Evolutionary conservation across 345 rosid genomes (phyloP), one percentile per base, ranked within the genome.

Genomic region (Erucastrum elatum): DNA sequence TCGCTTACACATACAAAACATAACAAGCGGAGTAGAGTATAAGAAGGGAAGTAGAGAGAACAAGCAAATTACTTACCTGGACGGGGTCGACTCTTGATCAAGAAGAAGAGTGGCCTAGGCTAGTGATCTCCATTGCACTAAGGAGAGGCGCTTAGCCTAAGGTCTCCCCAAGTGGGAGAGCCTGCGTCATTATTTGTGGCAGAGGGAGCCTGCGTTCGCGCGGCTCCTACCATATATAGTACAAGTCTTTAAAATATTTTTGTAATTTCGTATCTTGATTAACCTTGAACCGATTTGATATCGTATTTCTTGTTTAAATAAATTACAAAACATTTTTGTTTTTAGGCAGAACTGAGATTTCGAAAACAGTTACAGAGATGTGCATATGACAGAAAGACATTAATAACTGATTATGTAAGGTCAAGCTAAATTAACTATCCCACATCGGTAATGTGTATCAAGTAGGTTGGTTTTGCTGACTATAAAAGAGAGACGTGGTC

Each of bases 31-130:
- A 46, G n/a, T 1, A 63, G 9, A 51, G 10, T 74, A 64, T 64
- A 74, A 74, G 3, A 11, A 2, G 49, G 2, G 25, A 74, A 30
- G 33, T n/a, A 35, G 29, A 5, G 0, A 0, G 2, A 6, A 0
- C 0, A 2, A 1, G 1, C 0, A 21, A 75, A 53, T 7, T 0
- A 75, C 78, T 75, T 75, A 75, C 78, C 78, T 75, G 78, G 78
- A 75, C 71, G 78, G 65, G 71, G 78, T 75, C 71, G 0, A 75
- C 71, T 25, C 63, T 0, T 15, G 41, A 55, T 66, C 78, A 66
- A 21, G 65, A 75, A 75, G 71, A 55, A 0, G 71, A 44, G 71
- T 68, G 71, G 71, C 71, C 64, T 55, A 70, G 31, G 64, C 74
- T 68, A 49, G 60, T 46, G 61, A 68, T 7, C 21, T 68, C 60